Base-by-base conservation (phyloP, 1,139 yeast genomes). In the Blastobotrys illinoisensis region DNA sequence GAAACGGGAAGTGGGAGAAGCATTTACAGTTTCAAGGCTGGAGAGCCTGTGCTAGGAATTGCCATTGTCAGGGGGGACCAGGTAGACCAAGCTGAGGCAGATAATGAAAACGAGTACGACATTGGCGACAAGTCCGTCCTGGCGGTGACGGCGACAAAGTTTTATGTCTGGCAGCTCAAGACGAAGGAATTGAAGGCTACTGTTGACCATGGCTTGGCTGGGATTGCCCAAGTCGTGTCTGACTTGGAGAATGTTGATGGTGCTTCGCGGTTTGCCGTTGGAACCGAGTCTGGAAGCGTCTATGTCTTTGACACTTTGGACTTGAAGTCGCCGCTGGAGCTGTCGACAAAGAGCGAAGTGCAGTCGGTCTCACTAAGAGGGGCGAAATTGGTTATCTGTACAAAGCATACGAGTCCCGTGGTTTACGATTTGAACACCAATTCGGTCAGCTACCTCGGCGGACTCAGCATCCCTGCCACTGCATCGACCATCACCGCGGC, bases 1-100 rank as follows among this genome's bases (percentile, higher is more conserved):
- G 93, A 87, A 62, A 79, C 87, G 63, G 85, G 87, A 0, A 65
- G 78, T 1, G 88, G 83, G 0, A 54, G 65, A 18, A 64, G 69
- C 1, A 64, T 85, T 7, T 69, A 76, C 58, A 67, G 70, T 2
- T 74, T 82, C 52, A 54, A 56, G 1, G 67, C 53, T 20, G 56
- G 44, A 5, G 47, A 45, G 44, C 53, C 58, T 11, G 63, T 57
- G 2, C 46, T 47, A 7, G 57, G 57, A 19, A 16, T 60, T 19
- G 51, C 48, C 23, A 48, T 66, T 16, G 47, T 55, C 6, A 72
- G 68, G 1, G 70, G 74, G n/a, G 45, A 19, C 16, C 21, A 49
- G 36, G 47, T 50, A 11, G 45, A 50, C 18, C n/a, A n/a, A n/a
- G n/a, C n/a, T n/a, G 32, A 19, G 5, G 32, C 48, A 21, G 49